Evolutionary conservation across 345 rosid genomes (phyloP).

Genomic region (Eucalyptus curtisii): DNA sequence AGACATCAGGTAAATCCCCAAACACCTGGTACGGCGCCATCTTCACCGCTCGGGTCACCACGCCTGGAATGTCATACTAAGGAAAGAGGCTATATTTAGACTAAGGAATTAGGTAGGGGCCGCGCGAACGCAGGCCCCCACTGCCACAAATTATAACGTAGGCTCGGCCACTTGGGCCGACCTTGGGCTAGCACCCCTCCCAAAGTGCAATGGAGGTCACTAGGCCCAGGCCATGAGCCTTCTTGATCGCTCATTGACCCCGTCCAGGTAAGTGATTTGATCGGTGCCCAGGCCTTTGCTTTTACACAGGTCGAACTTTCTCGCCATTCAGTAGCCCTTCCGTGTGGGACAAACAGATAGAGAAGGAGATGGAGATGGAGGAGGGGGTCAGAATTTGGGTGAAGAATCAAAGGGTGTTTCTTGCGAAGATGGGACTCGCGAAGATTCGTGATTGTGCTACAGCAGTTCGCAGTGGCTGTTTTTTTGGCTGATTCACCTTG

Average conservation of each 20-base stretch:
- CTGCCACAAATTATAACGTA: background rate
- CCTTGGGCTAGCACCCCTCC: background rate
- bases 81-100: fast-evolving
- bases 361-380: background rate
- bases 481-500: background rate
- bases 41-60: conserved; percentile 19
- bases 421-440: background rate
- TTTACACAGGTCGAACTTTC: fast-evolving
- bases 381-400: background rate
- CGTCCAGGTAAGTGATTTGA: background rate
- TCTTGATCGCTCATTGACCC: background rate
- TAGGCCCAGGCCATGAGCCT: background rate
- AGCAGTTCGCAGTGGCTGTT: background rate
- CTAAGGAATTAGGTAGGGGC: background rate
- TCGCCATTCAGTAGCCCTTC: background rate
- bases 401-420: background rate
- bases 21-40: conserved; percentile 15
- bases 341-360: background rate
- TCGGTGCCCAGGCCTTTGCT: fast-evolving
- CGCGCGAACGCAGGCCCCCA: background rate
- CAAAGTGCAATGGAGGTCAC: background rate
- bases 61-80: background rate
- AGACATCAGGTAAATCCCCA: conserved; percentile 8
- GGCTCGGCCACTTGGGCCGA: background rate
- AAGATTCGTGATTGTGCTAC: background rate